Percentiles rank a stretch among this genome's conserved stretches.
Evolutionary conservation across 352 stramenopile genomes (phyloP).

Genomic region (Phytophthora sp.): DNA sequence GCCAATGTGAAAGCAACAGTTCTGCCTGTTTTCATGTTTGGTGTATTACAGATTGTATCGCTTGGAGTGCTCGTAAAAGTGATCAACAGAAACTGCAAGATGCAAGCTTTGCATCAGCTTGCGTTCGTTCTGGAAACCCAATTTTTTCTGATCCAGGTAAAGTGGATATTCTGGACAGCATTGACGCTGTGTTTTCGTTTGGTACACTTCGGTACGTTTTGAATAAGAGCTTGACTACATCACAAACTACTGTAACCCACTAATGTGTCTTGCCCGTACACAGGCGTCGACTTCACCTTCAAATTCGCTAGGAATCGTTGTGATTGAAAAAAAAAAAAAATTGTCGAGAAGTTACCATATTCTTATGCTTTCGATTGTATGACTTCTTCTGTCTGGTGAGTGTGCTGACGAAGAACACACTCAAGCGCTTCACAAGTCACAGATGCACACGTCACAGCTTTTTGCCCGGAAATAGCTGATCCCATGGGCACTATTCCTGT

Average conservation of each 20-base stretch:
- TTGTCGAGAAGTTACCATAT: no score
- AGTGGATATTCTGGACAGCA: neutral
- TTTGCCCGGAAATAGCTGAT: constrained; percentile 10
- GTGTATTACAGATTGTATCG: constrained; percentile 16
- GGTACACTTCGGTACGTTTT: neutral
- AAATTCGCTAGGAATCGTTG: no score
- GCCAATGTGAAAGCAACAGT: neutral
- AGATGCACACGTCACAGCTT: neutral
- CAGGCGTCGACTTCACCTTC: no score
- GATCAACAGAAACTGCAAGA: no score
- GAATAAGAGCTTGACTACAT: no score
- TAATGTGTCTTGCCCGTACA: no score
- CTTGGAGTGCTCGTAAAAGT: constrained; percentile 6
- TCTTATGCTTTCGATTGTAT: no score
- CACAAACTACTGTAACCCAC: no score
- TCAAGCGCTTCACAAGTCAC: neutral
- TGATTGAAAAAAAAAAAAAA: no score
- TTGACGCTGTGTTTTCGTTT: neutral
- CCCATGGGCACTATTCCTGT: constrained; percentile 11
- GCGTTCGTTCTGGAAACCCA: constrained; percentile 34
- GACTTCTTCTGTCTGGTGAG: no score
- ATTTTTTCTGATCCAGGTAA: constrained; percentile 15
- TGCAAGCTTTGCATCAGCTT: constrained; percentile 19
- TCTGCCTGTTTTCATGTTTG: constrained; percentile 13
- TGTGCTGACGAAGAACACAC: no score